phyloP scores from a whole-genome alignment of 345 rosid species.

The Syzygium aromaticum region DNA sequence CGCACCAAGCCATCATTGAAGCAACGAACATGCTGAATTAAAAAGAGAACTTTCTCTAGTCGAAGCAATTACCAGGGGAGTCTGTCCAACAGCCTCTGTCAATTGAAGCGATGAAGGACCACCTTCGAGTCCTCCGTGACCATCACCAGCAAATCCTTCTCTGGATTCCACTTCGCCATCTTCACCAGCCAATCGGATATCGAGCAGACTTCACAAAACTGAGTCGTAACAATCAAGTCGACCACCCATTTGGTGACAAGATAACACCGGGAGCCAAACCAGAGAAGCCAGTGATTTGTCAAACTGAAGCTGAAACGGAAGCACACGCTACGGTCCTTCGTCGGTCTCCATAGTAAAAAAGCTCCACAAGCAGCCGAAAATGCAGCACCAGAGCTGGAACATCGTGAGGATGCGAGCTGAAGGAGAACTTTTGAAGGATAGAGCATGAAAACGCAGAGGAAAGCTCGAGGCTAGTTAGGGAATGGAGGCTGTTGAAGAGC shows the following conservation, averaged over 20 bases:
- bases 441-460: background rate
- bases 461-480: background rate
- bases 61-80: background rate
- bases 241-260: background rate
- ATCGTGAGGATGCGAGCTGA: background rate
- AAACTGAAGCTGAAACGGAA: background rate
- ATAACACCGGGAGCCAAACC: background rate
- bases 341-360: background rate
- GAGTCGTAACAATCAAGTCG: background rate
- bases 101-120: background rate
- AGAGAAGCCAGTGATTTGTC: background rate
- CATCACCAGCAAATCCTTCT: background rate
- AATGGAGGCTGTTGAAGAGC: background rate
- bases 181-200: background rate
- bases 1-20: background rate
- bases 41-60: background rate
- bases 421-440: background rate
- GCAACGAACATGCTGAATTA: background rate
- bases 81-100: background rate
- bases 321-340: background rate
- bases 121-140: background rate
- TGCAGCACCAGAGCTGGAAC: background rate
- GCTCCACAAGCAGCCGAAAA: background rate
- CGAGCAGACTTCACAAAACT: background rate
- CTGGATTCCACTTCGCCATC: background rate